Percentiles rank a stretch among this genome's conserved stretches.
phyloP scores from a whole-genome alignment of 306 rosid genomes.

The Trifolium fragiferum region DNA sequence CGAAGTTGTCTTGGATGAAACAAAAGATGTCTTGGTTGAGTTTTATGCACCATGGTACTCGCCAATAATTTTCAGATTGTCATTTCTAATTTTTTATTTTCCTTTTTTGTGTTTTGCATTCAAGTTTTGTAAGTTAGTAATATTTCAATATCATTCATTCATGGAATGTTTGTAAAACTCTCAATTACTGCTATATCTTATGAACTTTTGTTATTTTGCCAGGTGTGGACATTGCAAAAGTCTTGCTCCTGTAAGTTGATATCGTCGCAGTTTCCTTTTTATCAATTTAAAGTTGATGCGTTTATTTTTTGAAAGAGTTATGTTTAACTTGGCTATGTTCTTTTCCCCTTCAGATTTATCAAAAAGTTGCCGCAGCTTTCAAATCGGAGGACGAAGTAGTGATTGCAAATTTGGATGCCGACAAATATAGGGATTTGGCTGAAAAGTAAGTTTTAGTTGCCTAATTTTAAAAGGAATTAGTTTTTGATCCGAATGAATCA shows the following conservation, averaged over 20 bases:
- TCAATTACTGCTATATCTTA: slow-evolving; percentile 30
- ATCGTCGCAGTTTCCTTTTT: slow-evolving; percentile 23
- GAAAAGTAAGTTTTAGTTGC: slow-evolving; percentile 72
- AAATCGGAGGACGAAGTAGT: slow-evolving; percentile 70
- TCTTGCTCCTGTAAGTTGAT: slow-evolving; percentile 91
- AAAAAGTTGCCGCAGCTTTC: slow-evolving; percentile 88
- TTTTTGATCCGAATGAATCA: slow-evolving; percentile 18
- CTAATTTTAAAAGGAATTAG: slow-evolving; percentile 17
- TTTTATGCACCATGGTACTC: slow-evolving; percentile 98
- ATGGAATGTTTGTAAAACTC: slow-evolving; percentile 9
- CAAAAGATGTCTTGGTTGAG: slow-evolving; percentile 92
- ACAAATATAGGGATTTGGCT: slow-evolving; percentile 81
- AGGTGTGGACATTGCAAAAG: slow-evolving; percentile 98
- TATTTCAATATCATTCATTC: slow-evolving; percentile 2
- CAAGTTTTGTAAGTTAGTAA: background rate
- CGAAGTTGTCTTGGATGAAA: slow-evolving; percentile 77
- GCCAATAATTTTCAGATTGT: slow-evolving; percentile 5
- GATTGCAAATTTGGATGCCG: slow-evolving; percentile 91
- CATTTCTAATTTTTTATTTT: slow-evolving; percentile 3
- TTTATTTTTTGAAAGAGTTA: slow-evolving; percentile 32
- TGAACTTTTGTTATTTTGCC: slow-evolving; percentile 39
- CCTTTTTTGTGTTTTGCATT: slow-evolving; percentile 2
- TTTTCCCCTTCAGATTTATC: slow-evolving; percentile 62
- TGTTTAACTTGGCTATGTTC: slow-evolving; percentile 30
- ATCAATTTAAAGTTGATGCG: slow-evolving; percentile 1